These are phyloP conservation scores for Calocybe indica DNA, from an alignment of 768 basidiomycete species.

Conservation along the genomic window DNA sequence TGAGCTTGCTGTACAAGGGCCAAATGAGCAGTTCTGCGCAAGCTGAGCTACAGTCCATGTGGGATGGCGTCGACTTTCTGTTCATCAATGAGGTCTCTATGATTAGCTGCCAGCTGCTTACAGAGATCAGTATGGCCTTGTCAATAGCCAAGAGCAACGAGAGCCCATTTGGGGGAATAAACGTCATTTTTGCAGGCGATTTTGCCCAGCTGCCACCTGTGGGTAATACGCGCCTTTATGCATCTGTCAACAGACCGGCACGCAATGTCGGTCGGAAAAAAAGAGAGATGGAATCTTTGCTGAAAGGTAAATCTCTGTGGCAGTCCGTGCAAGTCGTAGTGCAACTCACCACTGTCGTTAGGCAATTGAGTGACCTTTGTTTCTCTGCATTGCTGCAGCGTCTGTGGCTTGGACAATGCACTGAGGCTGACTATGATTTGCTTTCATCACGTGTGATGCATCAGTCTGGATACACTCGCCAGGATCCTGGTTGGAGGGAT, in stretches of 20 bases:
- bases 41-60: constrained; percentile 1
- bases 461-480: too few relatives aligned
- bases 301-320: too few relatives aligned
- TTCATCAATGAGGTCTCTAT: constrained; percentile 39
- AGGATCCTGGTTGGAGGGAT: constrained; percentile 14
- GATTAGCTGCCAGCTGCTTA: constrained; percentile 24
- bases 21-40: not conserved
- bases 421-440: too few relatives aligned
- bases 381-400: too few relatives aligned
- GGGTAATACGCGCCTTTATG: constrained; percentile 5
- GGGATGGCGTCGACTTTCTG: constrained; percentile 26
- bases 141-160: constrained; percentile 12
- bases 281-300: too few relatives aligned
- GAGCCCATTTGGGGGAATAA: constrained; percentile 27
- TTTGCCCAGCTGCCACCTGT: constrained; percentile 34
- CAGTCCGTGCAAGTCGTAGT: too few relatives aligned
- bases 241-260: too few relatives aligned
- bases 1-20: constrained; percentile 1
- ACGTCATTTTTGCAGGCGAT: constrained; percentile 34
- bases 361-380: too few relatives aligned
- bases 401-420: too few relatives aligned
- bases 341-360: too few relatives aligned
- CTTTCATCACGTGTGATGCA: too few relatives aligned
- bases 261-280: too few relatives aligned
- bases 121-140: constrained; percentile 18